Conservation (phyloP, 192 early-diverging fungal species). For the Chytriomyces sp. region DNA sequence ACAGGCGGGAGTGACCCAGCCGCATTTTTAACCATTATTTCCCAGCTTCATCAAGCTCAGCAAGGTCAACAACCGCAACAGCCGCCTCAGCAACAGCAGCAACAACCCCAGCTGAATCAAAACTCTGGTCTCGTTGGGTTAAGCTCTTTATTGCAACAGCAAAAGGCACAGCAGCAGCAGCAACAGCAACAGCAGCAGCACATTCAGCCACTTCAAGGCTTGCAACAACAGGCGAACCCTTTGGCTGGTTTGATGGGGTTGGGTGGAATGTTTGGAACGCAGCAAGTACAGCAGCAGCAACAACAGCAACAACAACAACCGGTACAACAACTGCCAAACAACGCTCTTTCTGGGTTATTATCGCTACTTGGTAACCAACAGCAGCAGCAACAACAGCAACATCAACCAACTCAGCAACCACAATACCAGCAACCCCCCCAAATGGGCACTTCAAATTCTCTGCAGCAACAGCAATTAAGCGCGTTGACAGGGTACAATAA, state of each 20-base stretch:
- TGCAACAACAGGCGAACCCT: neutral
- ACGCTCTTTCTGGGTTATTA: constrained; percentile 16
- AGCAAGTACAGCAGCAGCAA: constrained; percentile 8
- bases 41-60: constrained; percentile 19
- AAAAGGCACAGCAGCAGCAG: constrained; percentile 35
- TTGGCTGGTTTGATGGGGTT: neutral
- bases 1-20: neutral
- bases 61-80: constrained; percentile 15
- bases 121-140: constrained; percentile 26
- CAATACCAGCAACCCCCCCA: neutral
- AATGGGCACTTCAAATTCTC: neutral
- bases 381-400: constrained; percentile 32
- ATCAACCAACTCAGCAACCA: constrained; percentile 15
- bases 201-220: constrained; percentile 5
- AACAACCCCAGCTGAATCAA: neutral
- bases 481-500: constrained; percentile 13
- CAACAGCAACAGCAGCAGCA: constrained; percentile 35
- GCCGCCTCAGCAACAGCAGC: neutral
- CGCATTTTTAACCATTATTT: constrained; percentile 13
- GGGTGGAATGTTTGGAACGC: neutral
- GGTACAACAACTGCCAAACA: constrained; percentile 17
- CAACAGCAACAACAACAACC: constrained; percentile 37
- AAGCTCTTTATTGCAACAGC: constrained; percentile 29
- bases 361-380: constrained; percentile 29
- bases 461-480: neutral